Percentiles rank a stretch among this genome's conserved stretches.
Conservation (phyloP, 495 filamentous ascomycete genomes). For the Neurospora tetraspora region DNA sequence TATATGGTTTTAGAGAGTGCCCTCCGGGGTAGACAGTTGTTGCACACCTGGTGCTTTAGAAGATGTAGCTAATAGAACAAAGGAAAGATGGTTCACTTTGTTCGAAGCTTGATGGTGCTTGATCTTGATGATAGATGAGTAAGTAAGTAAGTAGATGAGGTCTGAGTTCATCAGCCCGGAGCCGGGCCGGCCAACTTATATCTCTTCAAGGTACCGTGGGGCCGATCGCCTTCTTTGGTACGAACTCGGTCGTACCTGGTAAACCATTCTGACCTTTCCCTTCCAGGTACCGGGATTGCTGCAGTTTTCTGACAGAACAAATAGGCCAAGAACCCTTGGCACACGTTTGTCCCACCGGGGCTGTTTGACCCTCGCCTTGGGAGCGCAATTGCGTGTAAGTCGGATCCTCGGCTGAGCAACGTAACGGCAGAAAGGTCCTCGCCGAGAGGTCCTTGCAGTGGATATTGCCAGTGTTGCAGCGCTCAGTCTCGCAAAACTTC, state of each 20-base stretch:
- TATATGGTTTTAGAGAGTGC: constrained; percentile 1
- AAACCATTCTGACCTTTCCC: background rate
- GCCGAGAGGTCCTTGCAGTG: background rate
- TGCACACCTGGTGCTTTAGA: constrained; percentile 7
- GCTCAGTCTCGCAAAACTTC: background rate
- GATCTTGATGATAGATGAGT: background rate
- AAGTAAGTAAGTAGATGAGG: background rate
- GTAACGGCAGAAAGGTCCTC: background rate
- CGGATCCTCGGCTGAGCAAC: background rate
- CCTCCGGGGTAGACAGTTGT: constrained; percentile 3
- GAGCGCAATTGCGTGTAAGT: background rate
- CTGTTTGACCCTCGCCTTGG: background rate
- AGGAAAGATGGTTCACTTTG: background rate
- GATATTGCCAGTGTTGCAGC: background rate
- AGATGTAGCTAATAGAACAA: background rate
- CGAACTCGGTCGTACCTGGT: background rate
- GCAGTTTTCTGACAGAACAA: background rate
- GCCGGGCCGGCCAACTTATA: background rate
- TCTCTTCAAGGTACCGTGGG: background rate
- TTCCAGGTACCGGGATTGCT: background rate
- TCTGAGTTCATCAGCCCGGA: background rate
- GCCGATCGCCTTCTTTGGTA: background rate
- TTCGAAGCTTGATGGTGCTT: background rate
- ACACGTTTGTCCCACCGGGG: background rate
- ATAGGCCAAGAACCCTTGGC: background rate